Evolutionary conservation across 2,329 filamentous ascomycete species (phyloP).

Genomic region (Cladophialophora chaetospira): DNA sequence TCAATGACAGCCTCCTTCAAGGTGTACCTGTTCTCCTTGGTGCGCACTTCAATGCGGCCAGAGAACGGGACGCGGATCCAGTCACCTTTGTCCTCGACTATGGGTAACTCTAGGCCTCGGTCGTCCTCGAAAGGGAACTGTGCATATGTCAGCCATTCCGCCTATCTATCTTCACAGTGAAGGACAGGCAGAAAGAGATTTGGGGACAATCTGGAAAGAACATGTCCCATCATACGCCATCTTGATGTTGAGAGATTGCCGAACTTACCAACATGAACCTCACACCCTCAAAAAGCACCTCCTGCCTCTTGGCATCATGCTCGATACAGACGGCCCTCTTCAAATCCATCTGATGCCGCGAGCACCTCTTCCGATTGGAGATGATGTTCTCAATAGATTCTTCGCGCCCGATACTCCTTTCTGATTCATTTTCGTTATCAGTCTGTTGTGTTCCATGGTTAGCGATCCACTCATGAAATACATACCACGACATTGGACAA

Average conservation of each 20-base stretch:
- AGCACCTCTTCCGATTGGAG: constrained; percentile 9
- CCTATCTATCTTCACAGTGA: too few species aligned
- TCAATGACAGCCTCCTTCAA: constrained; percentile 23
- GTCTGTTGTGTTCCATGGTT: not conserved
- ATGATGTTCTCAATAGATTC: constrained; percentile 22
- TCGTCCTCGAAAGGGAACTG: not conserved
- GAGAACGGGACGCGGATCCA: constrained; percentile 21
- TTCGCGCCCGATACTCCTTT: constrained; percentile 15
- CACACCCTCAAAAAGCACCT: constrained; percentile 21
- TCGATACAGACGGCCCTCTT: constrained; percentile 22
- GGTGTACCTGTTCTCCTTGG: constrained; percentile 21
- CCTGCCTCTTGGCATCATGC: constrained; percentile 10
- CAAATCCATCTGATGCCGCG: constrained; percentile 20
- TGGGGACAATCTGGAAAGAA: too few species aligned
- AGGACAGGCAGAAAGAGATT: too few species aligned
- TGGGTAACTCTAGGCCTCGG: not conserved
- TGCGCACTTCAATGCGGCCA: constrained; percentile 19
- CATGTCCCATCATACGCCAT: too few species aligned
- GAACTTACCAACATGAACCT: constrained; percentile 17
- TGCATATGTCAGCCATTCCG: not conserved
- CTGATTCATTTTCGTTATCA: constrained; percentile 24
- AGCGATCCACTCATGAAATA: too few species aligned
- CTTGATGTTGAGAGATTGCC: not conserved
- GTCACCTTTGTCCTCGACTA: constrained; percentile 3
- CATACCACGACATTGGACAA: too few species aligned